Base-by-base conservation (phyloP, 108 stramenopile genomes). In the Parmales sp. region DNA sequence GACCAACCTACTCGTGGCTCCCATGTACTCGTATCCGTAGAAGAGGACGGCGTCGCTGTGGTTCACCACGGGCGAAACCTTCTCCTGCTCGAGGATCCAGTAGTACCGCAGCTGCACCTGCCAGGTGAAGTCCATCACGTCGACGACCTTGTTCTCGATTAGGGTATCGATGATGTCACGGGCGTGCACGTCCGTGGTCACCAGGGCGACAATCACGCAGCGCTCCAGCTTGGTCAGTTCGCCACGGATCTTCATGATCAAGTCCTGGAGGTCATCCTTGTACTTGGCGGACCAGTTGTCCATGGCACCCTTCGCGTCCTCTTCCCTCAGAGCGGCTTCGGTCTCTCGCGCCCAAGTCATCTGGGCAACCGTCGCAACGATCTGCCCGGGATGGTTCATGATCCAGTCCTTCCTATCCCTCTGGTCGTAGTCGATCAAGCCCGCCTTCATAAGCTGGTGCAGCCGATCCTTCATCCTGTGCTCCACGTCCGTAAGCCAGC, bases 71-170 rank as follows among this genome's bases (percentile, higher is more conserved):
- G 51, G 65, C 38, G 79, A 78, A 77, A 80, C 81, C 69, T 86
- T 80, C 16, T 39, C 72, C 18, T 78, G 77, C 8, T 65, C 64
- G 2, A 16, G 26, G 13, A 67, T 29, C 85, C 85, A 86, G 72
- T 86, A 86, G 71, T 84, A 86, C 13, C 85, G 81, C 38, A 86
- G 78, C 78, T 86, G 85, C 73, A 82, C 81, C 72, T 82, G 79
- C 85, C 85, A 86, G 20, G 76, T 76, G 73, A 86, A 86, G 65
- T 82, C 79, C 37, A 69, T 44, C 16, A 41, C 45, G 22, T 44
- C 43, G 22, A 20, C 3, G 8, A 77, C 80, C 63, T 75, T 38
- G 48, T 74, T 78, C 9, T 81, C 79, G 18, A 68, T 37, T 4
- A 86, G 74, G 36, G 75, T 76, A 16, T 84, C 85, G 51, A 86